Percentiles rank a stretch among this genome's conserved stretches.
phyloP scores from a whole-genome alignment of 2,329 filamentous ascomycete genomes.

The Nectriaceae sp. region DNA sequence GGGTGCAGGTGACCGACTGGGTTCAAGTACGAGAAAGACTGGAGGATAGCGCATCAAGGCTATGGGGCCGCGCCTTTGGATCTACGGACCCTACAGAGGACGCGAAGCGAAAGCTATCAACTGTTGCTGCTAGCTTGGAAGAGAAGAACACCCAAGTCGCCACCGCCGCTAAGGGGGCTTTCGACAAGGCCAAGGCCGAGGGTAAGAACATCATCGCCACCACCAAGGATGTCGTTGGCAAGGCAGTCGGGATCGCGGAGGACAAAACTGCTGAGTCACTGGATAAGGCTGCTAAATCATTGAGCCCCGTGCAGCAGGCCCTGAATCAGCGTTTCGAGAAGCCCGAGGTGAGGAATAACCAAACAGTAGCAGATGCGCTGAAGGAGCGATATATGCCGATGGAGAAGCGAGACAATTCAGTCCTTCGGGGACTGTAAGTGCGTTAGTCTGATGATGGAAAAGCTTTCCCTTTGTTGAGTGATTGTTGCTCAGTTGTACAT shows the following conservation, averaged over 20 bases:
- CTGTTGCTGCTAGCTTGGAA: constrained; percentile 30
- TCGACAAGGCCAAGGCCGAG: constrained; percentile 31
- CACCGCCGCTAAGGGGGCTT: constrained; percentile 40
- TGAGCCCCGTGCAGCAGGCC: constrained; percentile 49
- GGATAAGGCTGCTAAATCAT: constrained; percentile 35
- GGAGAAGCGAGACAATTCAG: constrained; percentile 46
- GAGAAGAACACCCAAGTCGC: constrained; percentile 26
- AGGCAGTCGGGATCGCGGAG: constrained; percentile 43
- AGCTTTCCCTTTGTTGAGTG: constrained; percentile 10
- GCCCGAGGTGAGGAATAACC: constrained; percentile 40
- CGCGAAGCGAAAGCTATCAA: constrained; percentile 33
- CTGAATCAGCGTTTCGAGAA: constrained; percentile 54
- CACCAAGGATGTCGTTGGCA: constrained; percentile 42
- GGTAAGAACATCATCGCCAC: constrained; percentile 35
- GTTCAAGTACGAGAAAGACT: constrained; percentile 58
- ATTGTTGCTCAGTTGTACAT: constrained; percentile 26
- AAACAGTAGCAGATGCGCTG: constrained; percentile 55
- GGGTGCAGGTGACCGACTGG: constrained; percentile 69
- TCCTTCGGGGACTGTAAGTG: constrained; percentile 42
- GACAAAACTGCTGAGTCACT: constrained; percentile 43
- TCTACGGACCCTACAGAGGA: constrained; percentile 29
- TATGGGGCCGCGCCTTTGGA: constrained; percentile 46
- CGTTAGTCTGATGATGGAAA: constrained; percentile 6
- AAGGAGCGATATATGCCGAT: constrained; percentile 56
- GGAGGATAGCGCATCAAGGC: constrained; percentile 49